These are phyloP conservation scores for Trametes elegans DNA, from an alignment of 768 basidiomycete genomes.

Conservation along the genomic window DNA sequence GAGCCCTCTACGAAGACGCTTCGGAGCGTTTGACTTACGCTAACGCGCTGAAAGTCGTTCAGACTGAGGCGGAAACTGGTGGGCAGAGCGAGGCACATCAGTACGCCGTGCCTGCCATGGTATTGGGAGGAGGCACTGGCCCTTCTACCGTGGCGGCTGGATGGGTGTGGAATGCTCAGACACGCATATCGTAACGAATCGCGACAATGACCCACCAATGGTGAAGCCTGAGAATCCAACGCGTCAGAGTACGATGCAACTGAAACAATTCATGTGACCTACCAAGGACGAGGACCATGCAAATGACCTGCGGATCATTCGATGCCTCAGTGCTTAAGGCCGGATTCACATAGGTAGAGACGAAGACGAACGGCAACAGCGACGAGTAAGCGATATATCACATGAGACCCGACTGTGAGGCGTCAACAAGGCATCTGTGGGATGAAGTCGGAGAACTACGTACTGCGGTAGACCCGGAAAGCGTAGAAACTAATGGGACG, in stretches of 20 bases:
- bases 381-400: not conserved
- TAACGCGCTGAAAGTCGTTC: not conserved
- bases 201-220: not conserved
- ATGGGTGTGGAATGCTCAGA: not conserved
- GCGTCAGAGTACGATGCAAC: no score
- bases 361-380: not conserved
- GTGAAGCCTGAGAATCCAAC: not conserved
- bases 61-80: not conserved
- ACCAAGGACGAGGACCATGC: not conserved
- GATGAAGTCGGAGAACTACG: not conserved
- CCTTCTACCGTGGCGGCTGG: not conserved
- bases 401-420: not conserved
- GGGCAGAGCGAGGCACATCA: not conserved
- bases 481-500: not conserved
- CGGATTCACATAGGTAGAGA: not conserved
- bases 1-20: no score
- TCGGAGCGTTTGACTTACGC: not conserved
- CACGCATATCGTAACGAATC: no score
- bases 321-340: not conserved
- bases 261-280: no score
- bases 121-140: not conserved
- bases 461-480: not conserved
- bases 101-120: not conserved
- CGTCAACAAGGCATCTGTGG: not conserved
- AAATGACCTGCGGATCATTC: no score